Percentiles rank a stretch among this genome's conserved stretches.
phyloP scores from a whole-genome alignment of 2,329 filamentous ascomycete species.

The Penicillium freii region DNA sequence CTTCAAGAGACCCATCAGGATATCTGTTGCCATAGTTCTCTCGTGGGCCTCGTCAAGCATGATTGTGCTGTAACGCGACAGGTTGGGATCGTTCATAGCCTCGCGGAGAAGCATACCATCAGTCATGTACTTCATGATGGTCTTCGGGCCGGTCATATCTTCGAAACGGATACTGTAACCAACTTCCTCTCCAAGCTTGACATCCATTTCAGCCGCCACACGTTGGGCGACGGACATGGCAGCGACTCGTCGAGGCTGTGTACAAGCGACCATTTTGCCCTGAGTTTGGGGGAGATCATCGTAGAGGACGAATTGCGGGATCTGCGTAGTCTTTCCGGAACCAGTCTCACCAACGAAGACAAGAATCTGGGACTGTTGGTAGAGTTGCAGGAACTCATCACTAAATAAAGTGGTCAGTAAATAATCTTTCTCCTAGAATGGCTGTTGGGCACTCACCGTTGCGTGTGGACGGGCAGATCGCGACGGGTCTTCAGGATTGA shows the following conservation, averaged over 20 bases:
- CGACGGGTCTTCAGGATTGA: conserved; percentile 80
- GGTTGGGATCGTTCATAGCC: conserved; percentile 91
- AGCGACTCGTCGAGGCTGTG: conserved; percentile 93
- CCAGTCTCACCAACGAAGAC: conserved; percentile 99
- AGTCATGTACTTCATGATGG: conserved; percentile 98
- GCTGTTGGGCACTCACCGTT: conserved; percentile 59
- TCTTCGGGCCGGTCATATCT: conserved; percentile 84
- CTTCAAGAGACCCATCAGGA: conserved; percentile 94
- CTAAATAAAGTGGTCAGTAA: conserved; percentile 42
- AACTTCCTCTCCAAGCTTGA: conserved; percentile 86
- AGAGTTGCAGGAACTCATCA: conserved; percentile 89
- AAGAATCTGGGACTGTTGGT: conserved; percentile 90
- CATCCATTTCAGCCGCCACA: conserved; percentile 96
- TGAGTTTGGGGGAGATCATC: conserved; percentile 88
- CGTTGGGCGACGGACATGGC: conserved; percentile 98
- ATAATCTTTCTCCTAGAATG: not conserved
- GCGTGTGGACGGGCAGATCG: conserved; percentile 85
- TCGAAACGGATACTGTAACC: conserved; percentile 99
- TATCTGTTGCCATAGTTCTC: conserved; percentile 92
- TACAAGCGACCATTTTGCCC: conserved; percentile 92
- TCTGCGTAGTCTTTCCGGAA: conserved; percentile 99
- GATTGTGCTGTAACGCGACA: conserved; percentile 92
- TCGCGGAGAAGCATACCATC: conserved; percentile 97
- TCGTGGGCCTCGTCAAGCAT: conserved; percentile 99
- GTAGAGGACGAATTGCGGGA: conserved; percentile 96